phyloP scores from a whole-genome alignment of 176 grass and related monocot genomes.

The Urochloa ruziziensis region DNA sequence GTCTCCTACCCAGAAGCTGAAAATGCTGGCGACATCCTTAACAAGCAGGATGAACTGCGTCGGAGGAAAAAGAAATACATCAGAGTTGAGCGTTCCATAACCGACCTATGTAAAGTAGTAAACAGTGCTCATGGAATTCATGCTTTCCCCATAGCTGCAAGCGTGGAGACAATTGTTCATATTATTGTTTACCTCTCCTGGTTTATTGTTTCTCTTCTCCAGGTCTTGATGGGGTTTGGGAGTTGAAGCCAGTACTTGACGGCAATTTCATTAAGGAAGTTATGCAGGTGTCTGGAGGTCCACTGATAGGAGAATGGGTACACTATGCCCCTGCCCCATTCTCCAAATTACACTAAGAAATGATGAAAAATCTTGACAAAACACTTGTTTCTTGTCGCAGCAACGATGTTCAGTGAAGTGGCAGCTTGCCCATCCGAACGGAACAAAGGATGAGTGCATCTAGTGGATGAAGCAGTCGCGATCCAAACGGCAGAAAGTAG shows the following conservation, averaged over 20 bases:
- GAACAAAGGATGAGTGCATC: too few species aligned
- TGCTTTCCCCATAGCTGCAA: neutral
- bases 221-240: conserved; percentile 85
- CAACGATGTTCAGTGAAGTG: too few species aligned
- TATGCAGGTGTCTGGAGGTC: conserved; percentile 31
- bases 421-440: too few species aligned
- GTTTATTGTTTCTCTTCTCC: neutral
- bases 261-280: conserved; percentile 84
- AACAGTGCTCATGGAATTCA: neutral
- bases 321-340: too few species aligned
- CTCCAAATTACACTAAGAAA: too few species aligned
- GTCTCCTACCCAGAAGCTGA: too few species aligned
- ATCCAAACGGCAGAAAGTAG: too few species aligned
- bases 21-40: conserved; percentile 19
- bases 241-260: conserved; percentile 74
- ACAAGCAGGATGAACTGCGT: conserved; percentile 39
- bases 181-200: neutral
- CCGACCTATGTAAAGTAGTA: conserved; percentile 55
- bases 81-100: too few species aligned
- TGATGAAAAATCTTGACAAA: too few species aligned
- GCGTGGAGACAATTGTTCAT: neutral
- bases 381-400: too few species aligned
- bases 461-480: too few species aligned
- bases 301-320: too few species aligned
- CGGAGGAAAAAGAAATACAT: conserved; percentile 55